Conservation (phyloP, 106 monocot species). For the Narthecium ossifragum region DNA sequence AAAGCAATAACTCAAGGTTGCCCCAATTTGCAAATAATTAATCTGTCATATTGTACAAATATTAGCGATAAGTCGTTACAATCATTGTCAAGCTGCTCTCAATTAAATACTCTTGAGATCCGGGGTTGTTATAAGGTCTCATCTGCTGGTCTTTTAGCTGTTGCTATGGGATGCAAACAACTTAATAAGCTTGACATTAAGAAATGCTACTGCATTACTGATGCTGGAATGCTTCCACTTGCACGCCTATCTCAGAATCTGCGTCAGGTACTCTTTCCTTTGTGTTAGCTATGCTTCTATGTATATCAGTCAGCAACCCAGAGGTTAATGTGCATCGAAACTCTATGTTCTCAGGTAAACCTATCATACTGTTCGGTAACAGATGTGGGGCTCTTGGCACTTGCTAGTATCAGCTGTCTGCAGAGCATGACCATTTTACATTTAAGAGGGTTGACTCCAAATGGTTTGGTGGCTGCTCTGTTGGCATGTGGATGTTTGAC, state of each 20-base stretch:
- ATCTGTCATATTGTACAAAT: slow-evolving; percentile 62
- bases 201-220: slow-evolving; percentile 54
- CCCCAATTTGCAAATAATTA: slow-evolving; percentile 43
- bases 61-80: slow-evolving; percentile 51
- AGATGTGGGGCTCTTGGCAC: slow-evolving; percentile 59
- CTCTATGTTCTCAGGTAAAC: slow-evolving; percentile 78
- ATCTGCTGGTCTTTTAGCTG: slow-evolving; percentile 42
- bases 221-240: slow-evolving; percentile 61
- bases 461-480: slow-evolving; percentile 48
- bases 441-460: slow-evolving; percentile 38
- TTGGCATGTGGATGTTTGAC: slow-evolving; percentile 51
- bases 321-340: no score
- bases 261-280: slow-evolving; percentile 32
- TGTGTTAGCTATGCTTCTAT: background rate
- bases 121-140: slow-evolving; percentile 63
- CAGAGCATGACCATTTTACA: slow-evolving; percentile 63
- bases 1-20: slow-evolving; percentile 52
- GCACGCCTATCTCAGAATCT: slow-evolving; percentile 51
- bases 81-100: slow-evolving; percentile 56
- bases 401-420: slow-evolving; percentile 58
- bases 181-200: slow-evolving; percentile 65
- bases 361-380: slow-evolving; percentile 75
- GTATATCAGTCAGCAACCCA: no score
- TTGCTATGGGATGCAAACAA: slow-evolving; percentile 51
- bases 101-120: slow-evolving; percentile 57